Percentiles rank a stretch among this genome's conserved stretches.
Conservation (phyloP, 2,329 filamentous ascomycete species). For the Pseudogymnoascus sp. region DNA sequence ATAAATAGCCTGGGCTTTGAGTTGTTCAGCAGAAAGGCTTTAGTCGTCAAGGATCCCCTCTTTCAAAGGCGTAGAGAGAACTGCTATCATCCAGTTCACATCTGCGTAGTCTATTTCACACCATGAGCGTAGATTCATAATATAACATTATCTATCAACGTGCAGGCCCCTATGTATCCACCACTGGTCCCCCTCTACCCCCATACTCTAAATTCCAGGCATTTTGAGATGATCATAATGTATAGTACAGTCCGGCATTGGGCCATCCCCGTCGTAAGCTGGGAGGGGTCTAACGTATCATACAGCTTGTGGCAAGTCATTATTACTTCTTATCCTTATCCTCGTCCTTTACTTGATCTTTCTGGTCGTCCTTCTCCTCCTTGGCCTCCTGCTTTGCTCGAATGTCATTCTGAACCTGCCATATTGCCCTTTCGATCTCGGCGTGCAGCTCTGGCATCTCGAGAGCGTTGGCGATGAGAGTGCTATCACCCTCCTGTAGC, state of each 20-base stretch:
- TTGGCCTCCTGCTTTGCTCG: slow-evolving; percentile 21
- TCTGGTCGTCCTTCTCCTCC: slow-evolving; percentile 18
- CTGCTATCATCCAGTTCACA: not conserved
- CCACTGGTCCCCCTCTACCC: not conserved
- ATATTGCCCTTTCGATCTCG: slow-evolving; percentile 69
- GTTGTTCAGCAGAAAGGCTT: not conserved
- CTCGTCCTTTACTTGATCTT: slow-evolving; percentile 14
- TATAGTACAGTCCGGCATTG: slow-evolving; percentile 4
- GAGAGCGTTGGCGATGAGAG: slow-evolving; percentile 52
- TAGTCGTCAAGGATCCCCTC: not conserved
- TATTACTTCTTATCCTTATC: slow-evolving; percentile 16
- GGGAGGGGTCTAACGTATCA: not conserved
- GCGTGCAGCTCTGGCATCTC: slow-evolving; percentile 63
- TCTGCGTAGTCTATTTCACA: not conserved
- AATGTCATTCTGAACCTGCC: slow-evolving; percentile 54
- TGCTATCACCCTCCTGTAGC: slow-evolving; percentile 46
- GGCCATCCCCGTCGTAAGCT: not conserved
- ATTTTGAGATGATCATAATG: slow-evolving; percentile 8
- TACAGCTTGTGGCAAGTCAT: not conserved
- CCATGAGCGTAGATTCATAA: not conserved
- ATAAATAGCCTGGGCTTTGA: not conserved
- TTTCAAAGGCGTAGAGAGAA: not conserved
- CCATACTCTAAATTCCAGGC: not conserved
- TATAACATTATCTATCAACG: not conserved
- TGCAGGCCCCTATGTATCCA: not conserved